Conservation (phyloP, 2,329 filamentous ascomycete genomes). For the Neocucurbitaria cava region DNA sequence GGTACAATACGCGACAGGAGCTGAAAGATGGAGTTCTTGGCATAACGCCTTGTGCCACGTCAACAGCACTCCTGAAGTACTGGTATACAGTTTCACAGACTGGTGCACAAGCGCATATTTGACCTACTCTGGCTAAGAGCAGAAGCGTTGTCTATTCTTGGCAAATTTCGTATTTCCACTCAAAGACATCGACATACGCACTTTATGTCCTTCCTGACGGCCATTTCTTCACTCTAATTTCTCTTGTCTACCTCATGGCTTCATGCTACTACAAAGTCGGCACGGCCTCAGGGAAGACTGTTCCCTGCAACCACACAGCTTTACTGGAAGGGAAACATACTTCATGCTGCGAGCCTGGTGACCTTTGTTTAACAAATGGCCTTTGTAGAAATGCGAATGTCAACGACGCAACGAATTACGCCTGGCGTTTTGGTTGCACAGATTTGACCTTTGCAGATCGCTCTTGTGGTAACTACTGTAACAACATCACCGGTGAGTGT, state of each 20-base stretch:
- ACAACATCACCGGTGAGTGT: conserved; percentile 1
- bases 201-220: too few species aligned
- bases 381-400: conserved; percentile 1
- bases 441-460: conserved; percentile 1
- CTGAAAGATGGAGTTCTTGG: neutral
- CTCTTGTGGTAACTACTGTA: conserved; percentile 1
- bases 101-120: too few species aligned
- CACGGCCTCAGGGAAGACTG: neutral
- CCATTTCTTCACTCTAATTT: too few species aligned
- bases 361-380: conserved; percentile 5
- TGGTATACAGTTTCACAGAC: too few species aligned
- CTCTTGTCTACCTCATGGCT: neutral
- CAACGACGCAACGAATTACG: conserved; percentile 3
- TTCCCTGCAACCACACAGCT: conserved; percentile 3
- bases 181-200: too few species aligned
- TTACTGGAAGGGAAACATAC: neutral
- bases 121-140: neutral
- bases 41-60: neutral
- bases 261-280: neutral
- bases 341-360: conserved; percentile 1
- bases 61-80: neutral
- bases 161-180: too few species aligned
- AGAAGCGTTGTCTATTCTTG: neutral
- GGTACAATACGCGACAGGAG: too few species aligned
- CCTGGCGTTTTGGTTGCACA: conserved; percentile 4